A percentile compares a stretch with the other conserved stretches of the same genome.
Conservation (phyloP, 352 stramenopile species). For the Globisporangium rhizosaccharum region DNA sequence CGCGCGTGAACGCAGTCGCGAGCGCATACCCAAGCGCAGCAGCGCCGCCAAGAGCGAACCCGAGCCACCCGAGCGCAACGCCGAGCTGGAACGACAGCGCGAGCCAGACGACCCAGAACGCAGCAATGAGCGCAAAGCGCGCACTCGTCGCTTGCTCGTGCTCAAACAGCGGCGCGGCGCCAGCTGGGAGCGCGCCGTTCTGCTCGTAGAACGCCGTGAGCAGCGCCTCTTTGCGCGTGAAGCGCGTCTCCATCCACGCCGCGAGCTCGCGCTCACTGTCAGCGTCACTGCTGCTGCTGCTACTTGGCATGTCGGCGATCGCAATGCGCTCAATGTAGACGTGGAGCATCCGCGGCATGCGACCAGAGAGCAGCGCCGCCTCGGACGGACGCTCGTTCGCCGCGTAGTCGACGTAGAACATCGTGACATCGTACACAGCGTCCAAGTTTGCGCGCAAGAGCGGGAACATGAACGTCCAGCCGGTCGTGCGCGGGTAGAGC, state of each 20-base stretch:
- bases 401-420: constrained; percentile 75
- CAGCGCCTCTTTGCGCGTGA: constrained; percentile 58
- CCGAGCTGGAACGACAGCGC: constrained; percentile 20
- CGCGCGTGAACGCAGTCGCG: constrained; percentile 29
- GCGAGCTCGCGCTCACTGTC: constrained; percentile 35
- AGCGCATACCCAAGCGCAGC: constrained; percentile 27
- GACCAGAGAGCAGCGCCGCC: constrained; percentile 46
- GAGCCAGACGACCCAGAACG: constrained; percentile 53
- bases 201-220: constrained; percentile 65
- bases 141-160: constrained; percentile 22
- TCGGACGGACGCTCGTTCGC: constrained; percentile 64
- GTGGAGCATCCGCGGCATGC: constrained; percentile 53
- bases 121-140: constrained; percentile 26
- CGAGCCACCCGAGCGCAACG: constrained; percentile 21
- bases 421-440: constrained; percentile 77
- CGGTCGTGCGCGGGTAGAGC: constrained; percentile 72
- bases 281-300: constrained; percentile 4
- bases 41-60: constrained; percentile 16
- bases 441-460: constrained; percentile 45
- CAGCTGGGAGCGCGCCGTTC: constrained; percentile 36
- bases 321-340: constrained; percentile 68
- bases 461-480: constrained; percentile 73
- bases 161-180: constrained; percentile 37
- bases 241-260: constrained; percentile 58
- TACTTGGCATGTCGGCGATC: constrained; percentile 28